A percentile compares a stretch with the other conserved stretches of the same genome.
These are phyloP conservation scores for Schwanniomyces polymorphus DNA, from an alignment of 805 yeast species.

Conservation along the genomic window DNA sequence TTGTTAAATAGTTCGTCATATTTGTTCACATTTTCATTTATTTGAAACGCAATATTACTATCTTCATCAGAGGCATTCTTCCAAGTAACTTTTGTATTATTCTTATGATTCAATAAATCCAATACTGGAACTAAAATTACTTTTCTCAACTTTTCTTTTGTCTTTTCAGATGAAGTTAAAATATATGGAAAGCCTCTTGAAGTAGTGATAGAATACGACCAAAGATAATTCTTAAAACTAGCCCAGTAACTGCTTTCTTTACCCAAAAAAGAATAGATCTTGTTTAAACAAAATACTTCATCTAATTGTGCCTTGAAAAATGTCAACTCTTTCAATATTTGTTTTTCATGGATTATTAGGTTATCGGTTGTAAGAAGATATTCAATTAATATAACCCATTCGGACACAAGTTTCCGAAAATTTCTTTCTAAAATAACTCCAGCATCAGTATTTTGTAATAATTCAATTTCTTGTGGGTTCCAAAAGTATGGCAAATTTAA, in stretches of 20 bases:
- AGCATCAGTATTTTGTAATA: conserved; percentile 3
- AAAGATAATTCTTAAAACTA: conserved; percentile 5
- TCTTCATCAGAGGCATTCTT: not conserved
- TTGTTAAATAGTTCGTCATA: conserved; percentile 5
- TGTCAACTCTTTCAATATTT: not conserved
- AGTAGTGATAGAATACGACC: conserved; percentile 6
- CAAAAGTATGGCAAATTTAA: conserved; percentile 5
- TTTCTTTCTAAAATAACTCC: conserved; percentile 3
- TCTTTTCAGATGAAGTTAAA: not conserved
- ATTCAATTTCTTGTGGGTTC: conserved; percentile 1
- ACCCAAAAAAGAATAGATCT: not conserved
- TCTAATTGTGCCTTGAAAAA: not conserved
- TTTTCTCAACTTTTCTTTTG: not conserved
- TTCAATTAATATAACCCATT: conserved; percentile 2
- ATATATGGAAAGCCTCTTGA: conserved; percentile 9
- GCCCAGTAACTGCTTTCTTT: conserved; percentile 2
- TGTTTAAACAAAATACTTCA: not conserved
- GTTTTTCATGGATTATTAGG: not conserved
- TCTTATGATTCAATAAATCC: conserved; percentile 7
- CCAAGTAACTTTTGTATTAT: conserved; percentile 4
- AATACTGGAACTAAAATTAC: conserved; percentile 5
- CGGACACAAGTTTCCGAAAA: conserved; percentile 3
- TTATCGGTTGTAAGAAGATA: not conserved
- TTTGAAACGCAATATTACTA: not conserved
- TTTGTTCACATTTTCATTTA: not conserved